Evolutionary conservation across 352 stramenopile genomes (phyloP), one percentile per base, ranked within the genome.

Genomic region (Elongisporangium anandrum): DNA sequence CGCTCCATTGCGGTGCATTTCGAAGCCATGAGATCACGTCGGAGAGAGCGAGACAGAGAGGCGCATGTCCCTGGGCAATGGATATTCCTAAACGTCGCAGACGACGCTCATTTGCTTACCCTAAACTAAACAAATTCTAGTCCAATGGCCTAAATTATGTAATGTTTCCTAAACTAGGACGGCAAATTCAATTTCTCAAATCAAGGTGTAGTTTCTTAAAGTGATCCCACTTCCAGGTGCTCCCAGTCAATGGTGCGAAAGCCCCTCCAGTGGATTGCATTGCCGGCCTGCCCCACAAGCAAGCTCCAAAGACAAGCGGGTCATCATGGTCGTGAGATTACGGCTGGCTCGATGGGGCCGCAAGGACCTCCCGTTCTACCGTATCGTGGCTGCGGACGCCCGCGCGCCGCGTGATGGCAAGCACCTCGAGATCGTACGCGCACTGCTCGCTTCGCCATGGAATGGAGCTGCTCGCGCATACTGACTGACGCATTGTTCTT

Each of bases 351-450:
- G 87, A 50, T 95, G 85, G 82, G 87, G 87, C 54, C 83, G 87
- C 62, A 94, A 92, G 69, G 84, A 95, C 72, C 68, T 93, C 22
- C 87, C 87, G 26, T 94, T 94, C 83, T 95, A 95, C 73, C 85
- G 87, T 52, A 95, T 95, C 64, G 87, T 95, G 49, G 87, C 85
- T 8, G 87, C 87, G 38, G 87, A 95, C 45, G 82, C 87, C 22
- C 83, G 87, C 45, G 83, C 82, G 34, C 87, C 87, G 10, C 84
- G 87, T 41, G 87, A 95, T 57, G 87, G 87, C 72, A 90, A 88
- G 65, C 81, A 93, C 64, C 77, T 95, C 16, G 86, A 95, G 62
- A 94, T 94, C 60, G 85, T 94, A 74, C 64, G 85, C n/a, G n/a
- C 80, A 7, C 21, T 54, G 5, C 21, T n/a, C n/a, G n/a, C n/a